Conservation (phyloP, 2,329 filamentous ascomycete genomes). For the Pezicula rhizophila region DNA sequence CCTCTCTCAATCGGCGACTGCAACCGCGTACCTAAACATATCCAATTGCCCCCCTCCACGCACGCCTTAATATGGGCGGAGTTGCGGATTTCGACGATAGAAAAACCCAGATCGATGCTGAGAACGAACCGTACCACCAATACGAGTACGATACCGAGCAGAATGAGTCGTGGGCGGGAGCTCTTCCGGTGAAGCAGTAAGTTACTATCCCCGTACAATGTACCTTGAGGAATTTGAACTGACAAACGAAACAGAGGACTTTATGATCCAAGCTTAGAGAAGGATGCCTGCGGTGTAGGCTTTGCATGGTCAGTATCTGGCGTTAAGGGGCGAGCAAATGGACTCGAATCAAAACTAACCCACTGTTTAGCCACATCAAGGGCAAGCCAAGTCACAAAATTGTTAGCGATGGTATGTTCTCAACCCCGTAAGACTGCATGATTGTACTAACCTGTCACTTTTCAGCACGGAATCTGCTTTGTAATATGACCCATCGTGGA, state of each 20-base stretch:
- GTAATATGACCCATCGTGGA: slow-evolving; percentile 99
- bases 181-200: slow-evolving; percentile 89
- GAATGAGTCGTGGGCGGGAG: slow-evolving; percentile 84
- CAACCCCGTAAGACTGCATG: slow-evolving; percentile 3
- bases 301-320: slow-evolving; percentile 76
- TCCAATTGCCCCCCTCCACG: slow-evolving; percentile 34
- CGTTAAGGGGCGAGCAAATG: background rate
- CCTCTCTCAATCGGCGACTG: background rate
- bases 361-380: slow-evolving; percentile 75
- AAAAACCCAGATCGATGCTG: slow-evolving; percentile 55
- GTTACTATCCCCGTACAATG: slow-evolving; percentile 18
- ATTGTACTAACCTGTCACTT: slow-evolving; percentile 27
- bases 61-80: slow-evolving; percentile 59
- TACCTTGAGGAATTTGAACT: slow-evolving; percentile 1
- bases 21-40: slow-evolving; percentile 1
- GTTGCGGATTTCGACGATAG: slow-evolving; percentile 63
- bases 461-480: slow-evolving; percentile 82
- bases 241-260: slow-evolving; percentile 53
- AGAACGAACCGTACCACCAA: slow-evolving; percentile 54
- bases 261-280: slow-evolving; percentile 92
- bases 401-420: slow-evolving; percentile 78
- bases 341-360: slow-evolving; percentile 14
- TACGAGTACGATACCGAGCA: slow-evolving; percentile 88
- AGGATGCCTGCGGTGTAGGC: slow-evolving; percentile 98
- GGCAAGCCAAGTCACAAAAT: slow-evolving; percentile 97